These are phyloP conservation scores for Setomelanomma holmii DNA, from an alignment of 2,329 filamentous ascomycete genomes.

Conservation along the genomic window DNA sequence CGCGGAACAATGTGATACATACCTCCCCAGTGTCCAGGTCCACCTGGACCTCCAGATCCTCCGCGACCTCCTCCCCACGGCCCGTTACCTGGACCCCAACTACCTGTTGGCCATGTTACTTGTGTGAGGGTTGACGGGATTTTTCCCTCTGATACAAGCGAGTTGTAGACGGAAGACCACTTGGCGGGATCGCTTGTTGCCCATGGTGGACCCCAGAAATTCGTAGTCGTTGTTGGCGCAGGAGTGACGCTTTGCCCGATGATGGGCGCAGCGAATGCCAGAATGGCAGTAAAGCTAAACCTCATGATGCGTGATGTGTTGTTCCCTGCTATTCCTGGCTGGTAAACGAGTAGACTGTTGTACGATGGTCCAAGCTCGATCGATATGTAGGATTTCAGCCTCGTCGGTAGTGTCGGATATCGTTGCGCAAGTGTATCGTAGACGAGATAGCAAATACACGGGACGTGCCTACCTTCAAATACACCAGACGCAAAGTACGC, in stretches of 20 bases:
- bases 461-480: constrained; percentile 12
- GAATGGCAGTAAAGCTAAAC: constrained; percentile 7
- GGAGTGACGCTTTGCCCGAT: constrained; percentile 16
- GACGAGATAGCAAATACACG: constrained; percentile 15
- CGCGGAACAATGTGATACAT: constrained; percentile 8
- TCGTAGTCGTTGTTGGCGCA: constrained; percentile 12
- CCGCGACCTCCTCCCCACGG: constrained; percentile 18
- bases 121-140: constrained; percentile 35
- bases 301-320: constrained; percentile 4
- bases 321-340: no score
- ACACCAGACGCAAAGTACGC: constrained; percentile 12
- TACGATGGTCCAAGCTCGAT: no score
- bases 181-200: constrained; percentile 24
- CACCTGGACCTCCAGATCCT: constrained; percentile 8
- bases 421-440: constrained; percentile 50
- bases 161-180: constrained; percentile 37
- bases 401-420: constrained; percentile 31
- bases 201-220: constrained; percentile 24
- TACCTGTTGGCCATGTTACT: constrained; percentile 29
- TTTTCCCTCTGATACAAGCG: constrained; percentile 31
- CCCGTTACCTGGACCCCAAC: constrained; percentile 32
- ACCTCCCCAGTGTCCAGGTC: constrained; percentile 29
- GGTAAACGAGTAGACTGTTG: no score
- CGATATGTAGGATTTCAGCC: neutral
- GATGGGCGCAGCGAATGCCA: constrained; percentile 7